Base-by-base conservation (phyloP, 1,139 yeast species). In the Citeromyces siamensis region DNA sequence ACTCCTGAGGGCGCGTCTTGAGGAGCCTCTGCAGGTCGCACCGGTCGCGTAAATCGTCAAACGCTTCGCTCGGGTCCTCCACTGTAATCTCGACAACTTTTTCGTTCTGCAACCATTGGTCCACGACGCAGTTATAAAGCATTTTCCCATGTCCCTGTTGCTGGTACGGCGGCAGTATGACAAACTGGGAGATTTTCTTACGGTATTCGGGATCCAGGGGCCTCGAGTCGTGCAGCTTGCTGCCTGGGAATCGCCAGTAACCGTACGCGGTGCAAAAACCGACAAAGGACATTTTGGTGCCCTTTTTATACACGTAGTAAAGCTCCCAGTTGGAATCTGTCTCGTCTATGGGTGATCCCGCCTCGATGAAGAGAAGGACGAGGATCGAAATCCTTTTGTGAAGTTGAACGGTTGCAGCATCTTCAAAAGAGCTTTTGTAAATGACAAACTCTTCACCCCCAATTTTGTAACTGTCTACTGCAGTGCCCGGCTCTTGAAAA, bases 31-130 rank as follows among this genome's bases (percentile, higher is more conserved):
- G 58, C 45, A 90, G 63, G 52, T 90, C 98, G 41, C 78, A 69
- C 23, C 90, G 63, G 54, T 90, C 97, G 43, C 98, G 68, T 48
- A 93, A 60, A 51, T 84, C 94, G 51, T 90, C 98, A 58, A 90
- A 90, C 33, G 76, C 75, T 53, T 88, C 96, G 51, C 82, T 84
- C 3, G 98, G 98, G 53, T 93, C 98, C 53, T 90, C 98, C 7
- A 93, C 88, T 0, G 90, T 86, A 32, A 90, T 68, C 49, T 88
- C 95, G 29, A 62, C 58, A n/a, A 86, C 72, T 3, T 52, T 44
- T 0, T 55, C 49, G 43, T 82, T 80, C 0, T 50, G 46, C 5
- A 64, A 47, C 82, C 94, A 85, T 32, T 55, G 43, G 1, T 64
- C 58, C 39, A 70, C 65, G 6, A 90, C 58, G 1, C 66, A 46